A percentile compares a stretch with the other conserved stretches of the same genome.
These are phyloP conservation scores for Cutaneotrichosporon cavernicola DNA, from an alignment of 1,284 basidiomycete species.

Conservation along the genomic window DNA sequence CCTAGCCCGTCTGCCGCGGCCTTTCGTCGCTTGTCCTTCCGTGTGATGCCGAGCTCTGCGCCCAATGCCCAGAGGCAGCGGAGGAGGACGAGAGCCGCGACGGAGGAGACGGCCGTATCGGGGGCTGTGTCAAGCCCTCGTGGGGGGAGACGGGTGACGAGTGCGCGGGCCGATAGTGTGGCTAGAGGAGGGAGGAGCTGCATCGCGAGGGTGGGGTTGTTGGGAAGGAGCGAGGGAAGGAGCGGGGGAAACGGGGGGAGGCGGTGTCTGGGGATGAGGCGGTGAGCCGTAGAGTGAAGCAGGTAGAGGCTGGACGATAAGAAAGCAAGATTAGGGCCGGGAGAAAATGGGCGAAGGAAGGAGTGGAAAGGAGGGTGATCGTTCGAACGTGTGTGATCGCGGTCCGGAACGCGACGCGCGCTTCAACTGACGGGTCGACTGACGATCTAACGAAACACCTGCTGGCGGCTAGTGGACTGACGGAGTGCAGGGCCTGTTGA, in stretches of 20 bases:
- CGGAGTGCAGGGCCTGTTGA: no score
- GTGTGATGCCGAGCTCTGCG: neutral
- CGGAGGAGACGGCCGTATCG: neutral
- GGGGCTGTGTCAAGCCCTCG: neutral
- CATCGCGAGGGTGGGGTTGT: neutral
- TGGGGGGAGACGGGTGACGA: neutral
- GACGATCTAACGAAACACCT: no score
- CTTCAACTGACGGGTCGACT: no score
- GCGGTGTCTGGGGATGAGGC: neutral
- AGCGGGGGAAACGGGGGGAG: neutral
- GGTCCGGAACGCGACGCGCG: neutral
- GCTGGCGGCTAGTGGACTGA: no score
- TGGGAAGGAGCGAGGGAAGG: no score
- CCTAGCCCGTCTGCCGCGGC: neutral
- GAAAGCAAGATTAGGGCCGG: neutral
- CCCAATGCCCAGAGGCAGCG: slow-evolving; percentile 2
- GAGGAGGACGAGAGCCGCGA: neutral
- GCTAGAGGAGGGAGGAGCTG: neutral
- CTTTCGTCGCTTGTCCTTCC: neutral
- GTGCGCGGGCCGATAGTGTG: neutral
- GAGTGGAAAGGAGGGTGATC: neutral
- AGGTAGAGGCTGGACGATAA: neutral
- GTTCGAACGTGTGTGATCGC: neutral
- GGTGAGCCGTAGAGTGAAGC: neutral
- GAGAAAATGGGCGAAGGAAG: neutral